Percentiles rank a stretch among this genome's conserved stretches.
These are phyloP conservation scores for Solanum pinnatisectum DNA, from an alignment of 257 asterid genomes.

Conservation along the genomic window DNA sequence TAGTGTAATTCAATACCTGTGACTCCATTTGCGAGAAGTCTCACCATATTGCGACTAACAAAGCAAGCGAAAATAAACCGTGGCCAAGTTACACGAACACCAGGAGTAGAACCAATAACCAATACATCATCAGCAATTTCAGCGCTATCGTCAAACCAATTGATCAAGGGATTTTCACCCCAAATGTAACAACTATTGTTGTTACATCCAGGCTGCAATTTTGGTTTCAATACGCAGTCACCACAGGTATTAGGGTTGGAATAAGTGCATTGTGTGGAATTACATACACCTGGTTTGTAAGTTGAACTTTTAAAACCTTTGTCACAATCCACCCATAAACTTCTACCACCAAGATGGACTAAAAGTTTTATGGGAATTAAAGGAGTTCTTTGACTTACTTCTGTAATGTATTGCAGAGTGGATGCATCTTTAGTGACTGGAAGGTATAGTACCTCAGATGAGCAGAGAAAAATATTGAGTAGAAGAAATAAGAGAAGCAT, in stretches of 20 bases:
- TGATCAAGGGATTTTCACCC: background rate
- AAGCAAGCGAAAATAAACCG: background rate
- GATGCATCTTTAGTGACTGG: constrained; percentile 47
- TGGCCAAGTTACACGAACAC: background rate
- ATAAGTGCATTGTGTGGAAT: background rate
- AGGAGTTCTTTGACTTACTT: constrained; percentile 48
- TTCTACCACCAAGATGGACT: constrained; percentile 48
- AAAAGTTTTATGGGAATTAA: constrained; percentile 36
- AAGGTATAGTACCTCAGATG: constrained; percentile 25
- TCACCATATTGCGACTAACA: background rate
- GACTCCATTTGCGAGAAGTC: background rate
- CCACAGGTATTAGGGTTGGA: background rate
- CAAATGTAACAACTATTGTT: background rate
- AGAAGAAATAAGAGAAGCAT: background rate
- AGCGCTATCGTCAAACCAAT: background rate
- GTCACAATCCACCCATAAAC: background rate
- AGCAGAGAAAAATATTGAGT: background rate
- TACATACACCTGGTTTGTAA: background rate
- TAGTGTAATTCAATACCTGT: background rate
- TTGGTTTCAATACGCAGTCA: background rate
- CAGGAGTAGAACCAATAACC: background rate
- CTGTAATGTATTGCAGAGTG: constrained; percentile 49
- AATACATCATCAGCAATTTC: background rate
- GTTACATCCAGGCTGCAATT: background rate
- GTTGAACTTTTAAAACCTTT: background rate